Base-by-base conservation (phyloP, 2,329 filamentous ascomycete species). In the Trichoderma polysporum region DNA sequence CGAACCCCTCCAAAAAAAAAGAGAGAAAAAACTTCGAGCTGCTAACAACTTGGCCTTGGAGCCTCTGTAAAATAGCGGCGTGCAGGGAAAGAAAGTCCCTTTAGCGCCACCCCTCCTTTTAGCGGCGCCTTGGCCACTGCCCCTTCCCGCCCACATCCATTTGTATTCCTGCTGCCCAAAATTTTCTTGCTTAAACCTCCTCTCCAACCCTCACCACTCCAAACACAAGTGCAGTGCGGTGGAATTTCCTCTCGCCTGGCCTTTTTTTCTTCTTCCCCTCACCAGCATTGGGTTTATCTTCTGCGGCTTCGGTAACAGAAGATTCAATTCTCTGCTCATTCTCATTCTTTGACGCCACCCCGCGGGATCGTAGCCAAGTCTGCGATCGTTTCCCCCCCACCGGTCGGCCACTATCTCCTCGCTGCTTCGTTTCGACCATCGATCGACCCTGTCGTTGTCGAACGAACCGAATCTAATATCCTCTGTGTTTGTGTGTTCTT, bases 181-280 rank as follows among this genome's bases (percentile, higher is more conserved):
- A 69, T 76, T 77, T 74, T 78, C 76, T 74, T 78, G 74, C 73
- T 47, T 68, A 71, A 67, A 65, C 57, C 73, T 76, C 69, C 72
- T 77, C 74, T 74, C 60, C 74, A 77, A 77, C 72, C 76, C 75
- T 79, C 75, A 77, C 74, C 77, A 77, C 72, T 73, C 70, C 67
- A 71, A 73, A 72, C 49, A 69, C 72, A 76, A 74, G 74, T 70
- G 73, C 76, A 73, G 72, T 77, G 77, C 76, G 72, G 77, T 77
- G 76, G 75, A 74, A 75, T 68, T 69, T 70, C 71, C 72, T 72
- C 72, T 73, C 69, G 73, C 73, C 75, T 71, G 75, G 72, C 74
- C 73, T 70, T 70, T 72, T 75, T 70, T 71, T 71, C 74, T 73
- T 70, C 70, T 69, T 69, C 72, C 73, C 72, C 73, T 71, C 70